Evolutionary conservation across 139 green algal species (phyloP), one percentile per base, ranked within the genome.

Genomic region (Ostreobium quekettii): DNA sequence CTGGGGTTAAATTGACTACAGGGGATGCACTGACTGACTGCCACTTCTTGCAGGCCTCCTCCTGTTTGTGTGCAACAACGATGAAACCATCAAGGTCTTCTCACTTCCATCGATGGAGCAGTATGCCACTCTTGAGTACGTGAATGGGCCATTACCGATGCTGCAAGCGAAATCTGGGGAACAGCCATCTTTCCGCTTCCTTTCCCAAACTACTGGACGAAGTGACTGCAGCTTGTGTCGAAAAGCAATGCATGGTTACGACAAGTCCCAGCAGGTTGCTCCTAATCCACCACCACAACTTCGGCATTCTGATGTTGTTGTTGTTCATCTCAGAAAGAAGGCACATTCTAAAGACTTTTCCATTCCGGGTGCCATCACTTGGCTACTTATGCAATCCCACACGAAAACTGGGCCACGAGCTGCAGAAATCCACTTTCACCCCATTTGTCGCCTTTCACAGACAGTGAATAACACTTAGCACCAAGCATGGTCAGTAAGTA

Each of bases 51-150:
- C 28, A 42, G 64, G 63, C n/a, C 42, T 76, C 36, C 62, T 63
- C 39, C 71, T 90, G 53, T 84, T 86, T 77, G 73, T 87, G 30
- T 85, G 79, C 79, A 87, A 85, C 80, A 92, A 92, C 66, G 85
- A 91, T 72, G 66, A 78, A 39, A 85, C 68, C 3, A 70, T 91
- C 57, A 86, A 84, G 60, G 75, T 89, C 19, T 85, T 76, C 46
- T 56, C 35, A 32, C 71, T 88, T 59, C 75, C 80, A 8, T 22
- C 36, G 39, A 83, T 83, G 80, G 29, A 67, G 8, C 36, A 29
- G 1, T 37, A 76, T 15, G 36, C 46, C 11, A 74, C 37, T n/a
- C 79, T 84, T 11, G 48, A 57, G 48, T 68, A 60, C 30, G 48
- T 47, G 36, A 28, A 19, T 69, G 36, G 33, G 7, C n/a, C n/a